A percentile compares a stretch with the other conserved stretches of the same genome.
These are phyloP conservation scores for Podaxis sp. DNA, from an alignment of 768 basidiomycete species.

Conservation along the genomic window DNA sequence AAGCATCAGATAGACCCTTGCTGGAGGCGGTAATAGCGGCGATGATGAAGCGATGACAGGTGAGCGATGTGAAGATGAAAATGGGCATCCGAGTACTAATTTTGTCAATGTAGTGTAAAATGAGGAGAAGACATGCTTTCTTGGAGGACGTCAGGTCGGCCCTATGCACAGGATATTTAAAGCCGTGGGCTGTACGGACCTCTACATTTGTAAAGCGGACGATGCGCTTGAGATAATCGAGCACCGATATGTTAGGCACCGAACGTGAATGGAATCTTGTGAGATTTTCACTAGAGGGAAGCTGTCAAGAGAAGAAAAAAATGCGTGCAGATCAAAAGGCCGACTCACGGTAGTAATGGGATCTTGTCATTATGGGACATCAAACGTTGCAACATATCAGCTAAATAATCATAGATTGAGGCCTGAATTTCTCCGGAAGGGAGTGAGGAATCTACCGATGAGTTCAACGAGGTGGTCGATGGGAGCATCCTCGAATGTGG, in stretches of 20 bases:
- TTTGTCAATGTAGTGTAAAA: constrained; percentile 89
- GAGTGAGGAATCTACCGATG: constrained; percentile 58
- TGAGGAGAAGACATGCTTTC: constrained; percentile 81
- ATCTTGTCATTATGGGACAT: constrained; percentile 97
- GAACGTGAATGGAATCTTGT: constrained; percentile 97
- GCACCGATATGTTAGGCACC: constrained; percentile 81
- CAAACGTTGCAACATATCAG: constrained; percentile 94
- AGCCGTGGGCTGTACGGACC: constrained; percentile 54
- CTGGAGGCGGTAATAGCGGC: constrained; percentile 88
- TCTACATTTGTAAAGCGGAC: constrained; percentile 95
- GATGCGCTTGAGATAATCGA: constrained; percentile 94
- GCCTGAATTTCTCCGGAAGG: not conserved
- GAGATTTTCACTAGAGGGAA: constrained; percentile 69
- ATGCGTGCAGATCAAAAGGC: constrained; percentile 20
- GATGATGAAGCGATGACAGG: constrained; percentile 97
- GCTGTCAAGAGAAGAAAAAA: constrained; percentile 16
- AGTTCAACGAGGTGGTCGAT: constrained; percentile 85
- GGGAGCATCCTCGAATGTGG: constrained; percentile 80
- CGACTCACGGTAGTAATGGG: constrained; percentile 77
- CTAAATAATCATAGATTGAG: constrained; percentile 40
- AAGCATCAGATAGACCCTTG: constrained; percentile 94
- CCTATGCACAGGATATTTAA: constrained; percentile 16
- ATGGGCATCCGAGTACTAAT: constrained; percentile 84
- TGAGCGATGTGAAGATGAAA: constrained; percentile 94
- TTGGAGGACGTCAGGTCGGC: constrained; percentile 27